Percentiles rank a stretch among this genome's conserved stretches.
Conservation (phyloP, 2,329 filamentous ascomycete genomes). For the Alternaria hordeiaustralica region DNA sequence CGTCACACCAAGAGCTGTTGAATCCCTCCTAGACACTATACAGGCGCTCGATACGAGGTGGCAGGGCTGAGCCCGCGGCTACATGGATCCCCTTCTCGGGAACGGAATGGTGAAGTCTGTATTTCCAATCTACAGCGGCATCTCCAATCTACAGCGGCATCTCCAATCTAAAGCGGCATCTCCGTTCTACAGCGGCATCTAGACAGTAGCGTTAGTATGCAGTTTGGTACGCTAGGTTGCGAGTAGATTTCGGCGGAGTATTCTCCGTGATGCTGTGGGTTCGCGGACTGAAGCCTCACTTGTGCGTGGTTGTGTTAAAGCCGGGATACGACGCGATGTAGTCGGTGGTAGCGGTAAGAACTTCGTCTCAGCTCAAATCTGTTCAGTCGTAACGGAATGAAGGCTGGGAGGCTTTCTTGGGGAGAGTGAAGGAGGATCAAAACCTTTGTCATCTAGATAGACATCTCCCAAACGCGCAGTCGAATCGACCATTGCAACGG, state of each 20-base stretch:
- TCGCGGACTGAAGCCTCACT: conserved; percentile 61
- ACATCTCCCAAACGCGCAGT: too few species aligned
- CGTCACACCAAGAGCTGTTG: conserved; percentile 35
- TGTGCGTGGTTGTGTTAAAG: conserved; percentile 57
- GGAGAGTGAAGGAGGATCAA: too few species aligned
- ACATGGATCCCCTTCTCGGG: conserved; percentile 58
- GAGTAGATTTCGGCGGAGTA: conserved; percentile 61
- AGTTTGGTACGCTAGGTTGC: conserved; percentile 64
- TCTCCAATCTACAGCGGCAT: conserved; percentile 10
- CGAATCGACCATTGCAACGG: too few species aligned
- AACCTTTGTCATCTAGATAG: too few species aligned
- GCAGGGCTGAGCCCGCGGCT: conserved; percentile 59
- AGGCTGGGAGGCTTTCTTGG: too few species aligned
- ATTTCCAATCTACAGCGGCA: conserved; percentile 60
- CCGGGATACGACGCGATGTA: conserved; percentile 66
- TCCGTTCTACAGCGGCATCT: conserved; percentile 61
- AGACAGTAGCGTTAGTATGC: conserved; percentile 68
- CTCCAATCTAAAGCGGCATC: conserved; percentile 59
- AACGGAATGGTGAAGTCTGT: conserved; percentile 50
- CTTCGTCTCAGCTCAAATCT: conserved; percentile 59
- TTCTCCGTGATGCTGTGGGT: conserved; percentile 62
- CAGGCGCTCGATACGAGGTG: conserved; percentile 57
- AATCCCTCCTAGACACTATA: conserved; percentile 63
- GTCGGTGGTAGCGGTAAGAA: conserved; percentile 61
- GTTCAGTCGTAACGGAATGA: too few species aligned